Base-by-base conservation (phyloP, 148 eudicot species). In the Fallopia convolvulus region DNA sequence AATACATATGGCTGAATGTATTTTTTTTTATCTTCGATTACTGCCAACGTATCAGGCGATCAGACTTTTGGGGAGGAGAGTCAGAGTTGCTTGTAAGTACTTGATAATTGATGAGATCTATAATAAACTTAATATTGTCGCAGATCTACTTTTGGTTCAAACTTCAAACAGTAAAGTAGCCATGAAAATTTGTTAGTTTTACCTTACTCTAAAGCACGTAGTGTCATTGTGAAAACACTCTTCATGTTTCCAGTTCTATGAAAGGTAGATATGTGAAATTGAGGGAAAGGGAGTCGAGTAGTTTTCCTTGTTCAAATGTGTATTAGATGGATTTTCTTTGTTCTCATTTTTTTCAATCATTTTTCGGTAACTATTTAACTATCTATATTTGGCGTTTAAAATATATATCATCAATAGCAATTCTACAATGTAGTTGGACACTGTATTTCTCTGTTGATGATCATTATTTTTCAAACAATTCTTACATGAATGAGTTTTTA, bases 21-120 rank as follows among this genome's bases (percentile, higher is more conserved):
- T 44, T 76, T 76, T 20, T 49, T 10, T 60, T 76, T 12, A n/a
- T n/a, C 11, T 82, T 61, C 82, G 92, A 97, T 77, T 94, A 94
- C 85, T 94, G 98, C 89, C 95, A 89, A 80, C 93, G 98, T 66
- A 88, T 94, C 79, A 88, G 86, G 72, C 86, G 90, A 80, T 79
- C 92, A 77, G 97, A 94, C 82, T 94, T 94, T 72, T 94, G 98
- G 98, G 97, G 98, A 74, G 98, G 98, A 84, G 98, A 94, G 82
- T 89, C 98, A 48, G 98, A 94, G 83, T 85, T 94, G 75, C 89
- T 92, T 93, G 98, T 93, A 78, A 85, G 98, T 86, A 48, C n/a
- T 70, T 12, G 20, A 21, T 55, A n/a, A 18, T 55, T 55, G 15
- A 61, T 26, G 33, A 61, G 70, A 61, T 2, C 70, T 61, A 23